Percentiles rank a stretch among this genome's conserved stretches.
Conservation (phyloP, 2,329 filamentous ascomycete genomes). For the Trichoderma sp. region DNA sequence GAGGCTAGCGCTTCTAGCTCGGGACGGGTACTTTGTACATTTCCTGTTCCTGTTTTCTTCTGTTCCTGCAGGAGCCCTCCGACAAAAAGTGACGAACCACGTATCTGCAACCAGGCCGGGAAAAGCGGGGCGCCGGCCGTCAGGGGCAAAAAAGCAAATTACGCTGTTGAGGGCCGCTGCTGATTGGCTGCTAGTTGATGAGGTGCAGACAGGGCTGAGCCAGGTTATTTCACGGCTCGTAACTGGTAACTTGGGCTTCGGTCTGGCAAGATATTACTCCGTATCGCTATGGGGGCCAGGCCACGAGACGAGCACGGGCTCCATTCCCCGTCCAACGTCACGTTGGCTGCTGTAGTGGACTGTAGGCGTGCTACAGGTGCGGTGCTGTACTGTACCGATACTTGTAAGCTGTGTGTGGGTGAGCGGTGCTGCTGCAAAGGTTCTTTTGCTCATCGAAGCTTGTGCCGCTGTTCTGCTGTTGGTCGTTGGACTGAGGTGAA, state of each 20-base stretch:
- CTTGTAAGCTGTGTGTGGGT: not conserved
- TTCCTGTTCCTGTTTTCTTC: not conserved
- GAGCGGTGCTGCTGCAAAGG: not conserved
- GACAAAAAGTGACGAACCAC: not conserved
- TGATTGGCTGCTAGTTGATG: conserved; percentile 18
- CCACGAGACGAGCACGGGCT: not conserved
- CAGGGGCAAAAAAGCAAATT: conserved; percentile 23
- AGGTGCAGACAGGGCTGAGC: conserved; percentile 15
- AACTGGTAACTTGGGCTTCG: not conserved
- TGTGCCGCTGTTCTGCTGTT: not conserved
- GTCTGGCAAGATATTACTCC: not conserved
- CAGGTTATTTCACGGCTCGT: not conserved
- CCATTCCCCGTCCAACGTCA: not conserved
- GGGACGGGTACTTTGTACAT: not conserved
- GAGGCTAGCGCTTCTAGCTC: not conserved
- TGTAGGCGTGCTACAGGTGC: not conserved
- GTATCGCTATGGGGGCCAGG: not conserved
- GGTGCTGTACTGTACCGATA: not conserved
- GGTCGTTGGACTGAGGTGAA: not conserved
- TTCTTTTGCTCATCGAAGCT: not conserved
- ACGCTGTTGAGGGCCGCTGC: not conserved
- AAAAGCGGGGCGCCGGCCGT: not conserved
- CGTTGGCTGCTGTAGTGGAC: not conserved
- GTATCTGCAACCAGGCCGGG: not conserved
- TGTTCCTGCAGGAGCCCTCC: conserved; percentile 12